phyloP scores from a whole-genome alignment of 805 yeast species.

The Ogataea sp. region DNA sequence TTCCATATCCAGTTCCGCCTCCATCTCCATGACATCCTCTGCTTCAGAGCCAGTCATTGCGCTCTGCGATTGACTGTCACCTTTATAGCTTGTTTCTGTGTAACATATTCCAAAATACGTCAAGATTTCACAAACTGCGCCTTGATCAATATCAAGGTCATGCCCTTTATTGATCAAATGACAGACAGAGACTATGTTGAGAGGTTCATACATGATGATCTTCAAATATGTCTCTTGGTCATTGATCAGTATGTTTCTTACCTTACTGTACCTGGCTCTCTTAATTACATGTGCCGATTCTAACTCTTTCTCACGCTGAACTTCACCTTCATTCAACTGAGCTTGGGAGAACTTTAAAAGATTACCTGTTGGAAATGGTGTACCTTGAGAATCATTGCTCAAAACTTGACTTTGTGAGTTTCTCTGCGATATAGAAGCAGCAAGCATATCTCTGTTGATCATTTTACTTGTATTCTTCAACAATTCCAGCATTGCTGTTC shows the following conservation, averaged over 20 bases:
- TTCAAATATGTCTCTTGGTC: conserved; percentile 10
- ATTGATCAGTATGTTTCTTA: conserved; percentile 10
- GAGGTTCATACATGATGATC: conserved; percentile 17
- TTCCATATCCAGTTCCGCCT: too few species aligned
- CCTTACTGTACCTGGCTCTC: conserved; percentile 1
- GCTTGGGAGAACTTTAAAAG: conserved; percentile 8
- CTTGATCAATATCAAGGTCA: conserved; percentile 11
- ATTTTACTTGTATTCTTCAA: conserved; percentile 16
- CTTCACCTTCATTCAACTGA: conserved; percentile 6
- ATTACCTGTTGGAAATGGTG: neutral
- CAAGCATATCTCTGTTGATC: conserved; percentile 7
- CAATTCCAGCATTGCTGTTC: conserved; percentile 25
- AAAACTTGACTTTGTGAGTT: neutral
- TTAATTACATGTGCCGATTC: neutral
- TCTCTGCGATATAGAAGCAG: conserved; percentile 3
- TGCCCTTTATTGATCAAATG: conserved; percentile 10
- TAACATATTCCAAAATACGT: conserved; percentile 22
- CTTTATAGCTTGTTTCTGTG: neutral
- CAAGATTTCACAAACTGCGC: conserved; percentile 14
- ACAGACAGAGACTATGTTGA: conserved; percentile 12
- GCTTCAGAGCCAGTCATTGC: neutral
- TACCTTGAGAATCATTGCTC: neutral
- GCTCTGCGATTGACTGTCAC: neutral
- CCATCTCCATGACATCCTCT: too few species aligned
- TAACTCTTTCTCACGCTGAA: conserved; percentile 5